phyloP scores from a whole-genome alignment of 495 filamentous ascomycete species.

The Podospora sp. region DNA sequence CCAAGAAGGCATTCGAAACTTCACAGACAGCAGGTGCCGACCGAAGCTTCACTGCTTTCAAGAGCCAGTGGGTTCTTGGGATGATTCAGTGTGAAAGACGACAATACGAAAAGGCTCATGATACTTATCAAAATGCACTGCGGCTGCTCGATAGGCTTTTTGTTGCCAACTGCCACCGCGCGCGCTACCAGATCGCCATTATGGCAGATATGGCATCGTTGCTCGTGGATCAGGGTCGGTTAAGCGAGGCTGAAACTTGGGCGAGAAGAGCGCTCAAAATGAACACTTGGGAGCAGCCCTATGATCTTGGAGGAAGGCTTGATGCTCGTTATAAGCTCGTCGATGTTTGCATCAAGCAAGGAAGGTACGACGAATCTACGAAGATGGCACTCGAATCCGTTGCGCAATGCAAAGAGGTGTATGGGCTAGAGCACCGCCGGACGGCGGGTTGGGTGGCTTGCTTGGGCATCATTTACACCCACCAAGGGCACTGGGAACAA shows the following conservation, averaged over 20 bases:
- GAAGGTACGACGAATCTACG: not conserved
- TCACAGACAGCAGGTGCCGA: not conserved
- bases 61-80: not conserved
- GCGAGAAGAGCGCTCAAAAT: not conserved
- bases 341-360: not conserved
- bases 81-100: not conserved
- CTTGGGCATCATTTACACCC: not conserved
- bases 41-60: not conserved
- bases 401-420: not conserved
- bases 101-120: not conserved
- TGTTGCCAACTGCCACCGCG: not conserved
- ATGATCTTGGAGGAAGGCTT: not conserved
- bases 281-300: not conserved
- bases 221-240: not conserved
- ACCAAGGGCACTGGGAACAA: not conserved
- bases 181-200: not conserved
- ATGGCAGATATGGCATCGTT: not conserved
- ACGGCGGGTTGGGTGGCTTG: not conserved
- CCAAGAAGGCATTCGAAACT: not conserved
- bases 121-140: not conserved
- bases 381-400: not conserved
- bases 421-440: not conserved
- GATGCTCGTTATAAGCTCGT: not conserved
- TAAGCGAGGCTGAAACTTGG: not conserved
- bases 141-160: not conserved